phyloP scores from a whole-genome alignment of 2,329 filamentous ascomycete species.

The Aspergillus sp. region DNA sequence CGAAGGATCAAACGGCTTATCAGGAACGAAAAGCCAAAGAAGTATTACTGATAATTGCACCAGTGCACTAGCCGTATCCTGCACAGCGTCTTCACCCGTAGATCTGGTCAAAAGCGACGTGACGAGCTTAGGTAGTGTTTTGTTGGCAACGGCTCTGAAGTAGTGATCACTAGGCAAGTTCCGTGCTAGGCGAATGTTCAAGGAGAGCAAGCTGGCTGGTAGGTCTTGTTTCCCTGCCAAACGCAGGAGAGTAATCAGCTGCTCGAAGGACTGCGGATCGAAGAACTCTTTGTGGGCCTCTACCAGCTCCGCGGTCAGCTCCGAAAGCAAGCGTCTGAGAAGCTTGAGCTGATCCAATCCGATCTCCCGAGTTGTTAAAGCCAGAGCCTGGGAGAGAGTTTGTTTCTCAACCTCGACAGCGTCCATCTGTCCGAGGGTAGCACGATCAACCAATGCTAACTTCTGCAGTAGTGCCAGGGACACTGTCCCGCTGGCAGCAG shows the following conservation, averaged over 20 bases:
- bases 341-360: conserved; percentile 55
- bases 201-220: conserved; percentile 18
- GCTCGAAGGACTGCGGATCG: conserved; percentile 32
- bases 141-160: conserved; percentile 41
- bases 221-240: conserved; percentile 29
- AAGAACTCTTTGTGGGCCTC: conserved; percentile 41
- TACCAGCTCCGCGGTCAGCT: conserved; percentile 39
- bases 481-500: conserved; percentile 55
- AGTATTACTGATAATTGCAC: conserved; percentile 74
- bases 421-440: conserved; percentile 64
- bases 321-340: conserved; percentile 55
- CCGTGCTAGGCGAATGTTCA: conserved; percentile 26
- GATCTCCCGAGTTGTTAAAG: conserved; percentile 56
- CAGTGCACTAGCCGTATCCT: conserved; percentile 67
- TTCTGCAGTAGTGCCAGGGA: conserved; percentile 61
- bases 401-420: conserved; percentile 69
- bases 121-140: conserved; percentile 35
- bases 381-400: conserved; percentile 61
- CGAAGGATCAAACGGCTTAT: conserved; percentile 82
- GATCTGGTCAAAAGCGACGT: conserved; percentile 26
- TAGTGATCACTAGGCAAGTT: conserved; percentile 35
- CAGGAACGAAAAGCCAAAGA: conserved; percentile 81
- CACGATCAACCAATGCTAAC: conserved; percentile 56
- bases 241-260: conserved; percentile 30
- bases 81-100: conserved; percentile 26